phyloP scores from a whole-genome alignment of 2,329 filamentous ascomycete species.

The Alternaria solani region DNA sequence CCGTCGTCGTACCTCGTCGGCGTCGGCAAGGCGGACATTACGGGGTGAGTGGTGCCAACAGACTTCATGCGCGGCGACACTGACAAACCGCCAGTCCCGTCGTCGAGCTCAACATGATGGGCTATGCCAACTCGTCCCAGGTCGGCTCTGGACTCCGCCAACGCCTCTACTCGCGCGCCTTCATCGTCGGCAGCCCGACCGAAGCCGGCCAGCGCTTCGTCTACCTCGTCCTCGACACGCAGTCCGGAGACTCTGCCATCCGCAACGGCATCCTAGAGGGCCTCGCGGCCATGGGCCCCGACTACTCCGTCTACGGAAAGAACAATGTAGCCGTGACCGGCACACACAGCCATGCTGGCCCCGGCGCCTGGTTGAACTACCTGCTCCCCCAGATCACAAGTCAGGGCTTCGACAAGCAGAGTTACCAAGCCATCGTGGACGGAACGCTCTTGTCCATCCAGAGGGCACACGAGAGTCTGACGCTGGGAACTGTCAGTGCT shows the following conservation, averaged over 20 bases:
- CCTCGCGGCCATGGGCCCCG: constrained; percentile 71
- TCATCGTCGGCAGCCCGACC: constrained; percentile 77
- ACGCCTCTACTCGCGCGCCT: constrained; percentile 85
- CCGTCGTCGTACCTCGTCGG: constrained; percentile 68
- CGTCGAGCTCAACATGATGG: constrained; percentile 89
- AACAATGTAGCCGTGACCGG: constrained; percentile 89
- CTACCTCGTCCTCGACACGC: constrained; percentile 86
- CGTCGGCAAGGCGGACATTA: constrained; percentile 76
- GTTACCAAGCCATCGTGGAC: constrained; percentile 87
- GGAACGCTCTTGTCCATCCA: constrained; percentile 83
- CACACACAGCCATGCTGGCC: constrained; percentile 91
- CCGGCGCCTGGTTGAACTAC: constrained; percentile 94
- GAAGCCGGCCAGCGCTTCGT: constrained; percentile 77
- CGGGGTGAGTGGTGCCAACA: constrained; percentile 59
- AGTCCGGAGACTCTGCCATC: constrained; percentile 88
- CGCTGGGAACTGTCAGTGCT: constrained; percentile 74
- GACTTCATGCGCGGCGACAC: neutral
- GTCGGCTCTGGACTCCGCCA: constrained; percentile 85
- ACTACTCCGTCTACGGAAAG: constrained; percentile 77
- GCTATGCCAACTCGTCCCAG: constrained; percentile 87
- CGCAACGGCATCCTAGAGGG: constrained; percentile 85
- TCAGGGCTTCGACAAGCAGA: constrained; percentile 84
- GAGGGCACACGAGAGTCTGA: constrained; percentile 76
- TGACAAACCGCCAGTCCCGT: constrained; percentile 67
- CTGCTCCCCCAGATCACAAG: constrained; percentile 90